Evolutionary conservation across 2,329 filamentous ascomycete genomes (phyloP), one percentile per base, ranked within the genome.

Genomic region (Pseudogymnoascus sp.): DNA sequence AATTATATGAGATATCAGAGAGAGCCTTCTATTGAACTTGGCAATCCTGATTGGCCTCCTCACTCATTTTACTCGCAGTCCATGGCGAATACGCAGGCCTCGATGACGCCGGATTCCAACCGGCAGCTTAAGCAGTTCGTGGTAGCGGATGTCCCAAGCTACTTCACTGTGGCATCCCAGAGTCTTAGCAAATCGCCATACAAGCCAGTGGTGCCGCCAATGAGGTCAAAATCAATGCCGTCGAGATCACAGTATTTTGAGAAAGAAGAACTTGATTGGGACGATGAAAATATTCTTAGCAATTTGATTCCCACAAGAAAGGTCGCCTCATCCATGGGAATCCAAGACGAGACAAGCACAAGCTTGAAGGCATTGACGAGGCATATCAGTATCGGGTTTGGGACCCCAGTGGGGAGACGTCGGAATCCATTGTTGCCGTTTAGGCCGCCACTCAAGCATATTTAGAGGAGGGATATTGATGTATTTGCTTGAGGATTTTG

Each of bases 341-440:
- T n/a, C 3, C 47, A 54, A 22, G 47, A 54, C 14, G 47, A 54
- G 47, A 32, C n/a, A 5, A 4, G 7, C 28, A 54, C 28, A 14
- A 11, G 47, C 9, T 54, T 54, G 47, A 32, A 6, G n/a, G 28
- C 47, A 9, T 32, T 54, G 16, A 54, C 47, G 16, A 54, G 28
- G n/a, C 47, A 54, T 54, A 32, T 54, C 47, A 54, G 47, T 32
- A 32, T 54, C 28, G 47, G 47, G 2, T 54, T 54, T 32, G 47
- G 47, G n/a, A 32, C 47, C 32, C 28, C 28, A 14, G n/a, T 9
- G 2, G 28, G 7, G 16, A 54, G 28, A 9, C 47, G 25, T 14
- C n/a, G 28, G 28, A 32, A 54, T 32, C 47, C 47, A 12, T 32
- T 18, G 7, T 20, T 54, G n/a, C 28, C 47, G 47, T 54, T 32